Evolutionary conservation across 202 grass and related monocot genomes (phyloP).

Genomic region (Hordeum pubiflorum): DNA sequence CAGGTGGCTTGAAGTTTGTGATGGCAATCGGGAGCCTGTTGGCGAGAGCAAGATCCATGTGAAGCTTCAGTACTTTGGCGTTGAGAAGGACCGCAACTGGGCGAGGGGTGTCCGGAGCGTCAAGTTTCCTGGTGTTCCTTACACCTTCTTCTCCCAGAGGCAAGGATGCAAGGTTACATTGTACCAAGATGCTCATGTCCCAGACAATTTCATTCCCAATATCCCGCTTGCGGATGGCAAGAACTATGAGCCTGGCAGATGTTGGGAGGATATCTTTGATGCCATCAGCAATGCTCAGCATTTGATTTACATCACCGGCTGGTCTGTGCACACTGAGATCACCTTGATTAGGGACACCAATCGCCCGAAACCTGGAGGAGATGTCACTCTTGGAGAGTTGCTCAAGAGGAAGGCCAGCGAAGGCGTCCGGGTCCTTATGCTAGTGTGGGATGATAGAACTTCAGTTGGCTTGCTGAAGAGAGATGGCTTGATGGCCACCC

Average conservation of each 20-base stretch:
- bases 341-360: constrained; percentile 62
- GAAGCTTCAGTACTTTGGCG: constrained; percentile 78
- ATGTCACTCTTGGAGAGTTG: constrained; percentile 75
- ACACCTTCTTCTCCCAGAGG: constrained; percentile 92
- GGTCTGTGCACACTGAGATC: constrained; percentile 83
- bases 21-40: constrained; percentile 40
- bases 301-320: constrained; percentile 94
- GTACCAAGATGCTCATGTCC: constrained; percentile 91
- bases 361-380: constrained; percentile 71
- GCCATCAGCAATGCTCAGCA: constrained; percentile 76
- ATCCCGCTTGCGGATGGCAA: constrained; percentile 82
- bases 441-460: constrained; percentile 96
- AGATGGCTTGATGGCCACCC: constrained; percentile 90
- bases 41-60: constrained; percentile 74
- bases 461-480: constrained; percentile 71
- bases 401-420: constrained; percentile 88
- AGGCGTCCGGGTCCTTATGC: constrained; percentile 82
- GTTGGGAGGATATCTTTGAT: constrained; percentile 97
- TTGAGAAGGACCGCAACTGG: constrained; percentile 68
- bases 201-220: constrained; percentile 80
- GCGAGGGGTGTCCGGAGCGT: constrained; percentile 53
- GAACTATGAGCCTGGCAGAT: constrained; percentile 68
- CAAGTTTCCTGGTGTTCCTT: constrained; percentile 93
- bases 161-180: constrained; percentile 83
- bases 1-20: constrained; percentile 54